Evolutionary conservation across 768 basidiomycete genomes (phyloP).

Genomic region (Neoboletus brunneissimus): DNA sequence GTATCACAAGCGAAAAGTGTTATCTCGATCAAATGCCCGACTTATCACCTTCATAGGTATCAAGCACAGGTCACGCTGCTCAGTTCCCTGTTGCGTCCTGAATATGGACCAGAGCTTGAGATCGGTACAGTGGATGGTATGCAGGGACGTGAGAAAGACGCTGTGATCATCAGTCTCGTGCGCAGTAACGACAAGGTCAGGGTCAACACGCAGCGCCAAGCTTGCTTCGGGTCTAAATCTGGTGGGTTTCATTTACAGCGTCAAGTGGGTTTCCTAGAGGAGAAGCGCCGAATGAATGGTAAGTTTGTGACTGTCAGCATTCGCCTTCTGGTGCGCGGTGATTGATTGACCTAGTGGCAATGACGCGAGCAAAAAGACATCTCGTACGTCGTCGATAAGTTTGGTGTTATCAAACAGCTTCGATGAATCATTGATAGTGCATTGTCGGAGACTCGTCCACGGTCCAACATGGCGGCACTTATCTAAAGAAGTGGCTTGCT

Average conservation of each 20-base stretch:
- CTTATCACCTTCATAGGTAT: conserved; percentile 45
- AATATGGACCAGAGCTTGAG: conserved; percentile 69
- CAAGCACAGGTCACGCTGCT: conserved; percentile 92
- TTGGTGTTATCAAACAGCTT: neutral
- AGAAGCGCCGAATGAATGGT: conserved; percentile 90
- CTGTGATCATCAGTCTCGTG: conserved; percentile 88
- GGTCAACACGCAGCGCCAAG: conserved; percentile 3
- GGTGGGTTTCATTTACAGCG: conserved; percentile 42
- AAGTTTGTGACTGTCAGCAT: conserved; percentile 11
- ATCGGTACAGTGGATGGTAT: conserved; percentile 96
- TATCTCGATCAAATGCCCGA: neutral
- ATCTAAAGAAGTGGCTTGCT: conserved; percentile 83
- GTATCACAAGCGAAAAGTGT: conserved; percentile 18
- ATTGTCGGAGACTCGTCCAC: conserved; percentile 94
- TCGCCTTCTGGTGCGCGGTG: neutral
- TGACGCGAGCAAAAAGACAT: conserved; percentile 89
- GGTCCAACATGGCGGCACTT: conserved; percentile 77
- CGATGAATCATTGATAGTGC: conserved; percentile 49
- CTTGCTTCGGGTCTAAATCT: neutral
- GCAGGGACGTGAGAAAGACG: conserved; percentile 96
- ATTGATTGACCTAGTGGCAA: conserved; percentile 55
- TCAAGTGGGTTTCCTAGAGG: conserved; percentile 93
- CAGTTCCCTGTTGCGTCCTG: conserved; percentile 68
- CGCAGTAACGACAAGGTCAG: conserved; percentile 81
- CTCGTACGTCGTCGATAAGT: conserved; percentile 51